Evolutionary conservation across 2,329 filamentous ascomycete species (phyloP), one percentile per base, ranked within the genome.

Genomic region (Emericellopsis atlantica): DNA sequence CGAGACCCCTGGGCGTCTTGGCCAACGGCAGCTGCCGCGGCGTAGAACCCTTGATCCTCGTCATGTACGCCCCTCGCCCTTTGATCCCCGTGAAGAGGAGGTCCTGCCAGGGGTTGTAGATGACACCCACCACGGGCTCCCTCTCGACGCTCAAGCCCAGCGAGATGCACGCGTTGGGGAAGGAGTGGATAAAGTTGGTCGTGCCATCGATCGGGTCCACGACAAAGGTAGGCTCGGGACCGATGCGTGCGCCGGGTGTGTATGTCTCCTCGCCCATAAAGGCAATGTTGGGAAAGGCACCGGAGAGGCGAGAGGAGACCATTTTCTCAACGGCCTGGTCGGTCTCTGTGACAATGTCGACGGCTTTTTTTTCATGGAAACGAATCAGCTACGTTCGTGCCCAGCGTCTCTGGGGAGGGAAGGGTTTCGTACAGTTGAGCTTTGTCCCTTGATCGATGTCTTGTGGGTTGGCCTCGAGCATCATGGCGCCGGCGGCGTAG

Each of bases 211-310:
- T 88, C 36, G 84, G 84, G 56, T 90, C 84, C 48, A 84, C 79
- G 53, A 89, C 74, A 61, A 89, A 89, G 35, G 84, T 90, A 2
- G 84, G 84, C 14, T 70, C 70, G 24, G 69, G 58, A 0, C 76
- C 81, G 37, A 90, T 66, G 35, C 60, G 64, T 45, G 68, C 66
- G 50, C 82, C 82, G 1, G 81, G 73, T 46, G 77, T 67, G 64
- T 86, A 83, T 23, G 83, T 87, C 61, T 90, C 84, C 55, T 86
- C 82, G 54, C 82, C 82, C 57, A 87, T 76, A 58, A 86, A 85
- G 48, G 68, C 58, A 52, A 72, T 74, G 45, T 55, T 48, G 1
- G 79, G 78, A 55, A 77, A 81, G 15, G 64, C 57, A 14, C 59
- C 46, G 4, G 59, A 61, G 12, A 83, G 68, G 33, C 65, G 65